Conservation (phyloP, 2,329 filamentous ascomycete species). For the Colletotrichum lini region DNA sequence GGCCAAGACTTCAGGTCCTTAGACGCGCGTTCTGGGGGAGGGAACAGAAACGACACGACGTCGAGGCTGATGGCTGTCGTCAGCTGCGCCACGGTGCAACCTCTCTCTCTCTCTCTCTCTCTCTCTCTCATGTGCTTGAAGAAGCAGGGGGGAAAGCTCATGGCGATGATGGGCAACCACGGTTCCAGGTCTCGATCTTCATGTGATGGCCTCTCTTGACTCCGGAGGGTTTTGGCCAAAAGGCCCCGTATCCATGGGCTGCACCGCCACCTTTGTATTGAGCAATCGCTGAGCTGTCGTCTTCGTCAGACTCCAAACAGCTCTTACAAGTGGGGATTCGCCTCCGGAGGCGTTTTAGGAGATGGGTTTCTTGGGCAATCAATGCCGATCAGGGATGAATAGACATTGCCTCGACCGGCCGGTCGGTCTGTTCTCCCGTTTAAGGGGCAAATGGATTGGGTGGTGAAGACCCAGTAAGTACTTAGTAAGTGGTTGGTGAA, state of each 20-base stretch:
- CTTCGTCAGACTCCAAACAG: neutral
- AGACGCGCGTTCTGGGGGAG: neutral
- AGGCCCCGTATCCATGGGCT: neutral
- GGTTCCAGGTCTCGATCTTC: neutral
- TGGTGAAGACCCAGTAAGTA: too few species aligned
- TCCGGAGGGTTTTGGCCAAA: neutral
- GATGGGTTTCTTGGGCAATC: neutral
- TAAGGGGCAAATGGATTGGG: too few species aligned
- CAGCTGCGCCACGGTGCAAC: neutral
- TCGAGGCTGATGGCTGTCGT: neutral
- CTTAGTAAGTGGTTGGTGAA: too few species aligned
- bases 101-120: neutral
- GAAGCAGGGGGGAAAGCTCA: neutral
- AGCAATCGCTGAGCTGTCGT: neutral
- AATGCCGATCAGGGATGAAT: conserved; percentile 18
- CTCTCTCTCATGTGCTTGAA: neutral
- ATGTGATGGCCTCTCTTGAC: neutral
- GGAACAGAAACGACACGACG: neutral
- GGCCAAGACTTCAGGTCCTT: neutral
- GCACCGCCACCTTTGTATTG: neutral
- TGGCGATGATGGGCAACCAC: neutral
- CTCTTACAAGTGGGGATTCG: neutral
- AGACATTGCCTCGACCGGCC: conserved; percentile 6
- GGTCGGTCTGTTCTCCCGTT: neutral
- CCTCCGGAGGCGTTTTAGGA: neutral